phyloP scores from a whole-genome alignment of 306 rosid genomes.

The Quercus berberidifolia region DNA sequence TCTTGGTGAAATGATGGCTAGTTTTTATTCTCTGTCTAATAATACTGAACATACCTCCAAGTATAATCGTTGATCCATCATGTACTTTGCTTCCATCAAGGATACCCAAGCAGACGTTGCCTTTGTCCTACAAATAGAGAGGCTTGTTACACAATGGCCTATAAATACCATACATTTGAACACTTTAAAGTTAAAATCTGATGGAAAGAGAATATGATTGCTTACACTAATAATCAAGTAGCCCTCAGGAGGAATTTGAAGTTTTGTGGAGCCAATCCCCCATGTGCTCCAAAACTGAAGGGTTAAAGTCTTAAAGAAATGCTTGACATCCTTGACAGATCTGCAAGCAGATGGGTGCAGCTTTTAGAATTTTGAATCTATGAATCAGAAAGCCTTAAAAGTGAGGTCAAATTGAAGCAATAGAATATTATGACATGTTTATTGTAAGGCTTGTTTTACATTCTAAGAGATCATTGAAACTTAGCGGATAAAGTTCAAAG shows the following conservation, averaged over 20 bases:
- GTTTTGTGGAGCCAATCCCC: constrained; percentile 58
- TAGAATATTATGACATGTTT: background rate
- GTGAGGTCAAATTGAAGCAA: constrained; percentile 8
- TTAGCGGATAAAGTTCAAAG: background rate
- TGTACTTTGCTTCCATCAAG: constrained; percentile 68
- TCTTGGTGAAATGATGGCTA: background rate
- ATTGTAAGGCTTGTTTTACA: background rate
- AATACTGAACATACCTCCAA: constrained; percentile 57
- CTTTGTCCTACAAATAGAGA: constrained; percentile 51
- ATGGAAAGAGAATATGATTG: constrained; percentile 5
- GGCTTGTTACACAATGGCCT: constrained; percentile 5
- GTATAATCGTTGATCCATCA: constrained; percentile 68
- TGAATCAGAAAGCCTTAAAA: constrained; percentile 1
- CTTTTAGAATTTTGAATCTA: constrained; percentile 7
- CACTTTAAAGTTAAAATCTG: background rate
- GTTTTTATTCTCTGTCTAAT: background rate
- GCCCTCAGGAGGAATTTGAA: constrained; percentile 70
- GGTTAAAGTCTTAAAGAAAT: constrained; percentile 60
- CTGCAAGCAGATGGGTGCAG: constrained; percentile 36
- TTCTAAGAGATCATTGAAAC: background rate
- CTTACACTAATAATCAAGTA: constrained; percentile 66
- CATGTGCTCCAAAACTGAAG: constrained; percentile 69
- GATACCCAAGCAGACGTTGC: constrained; percentile 81
- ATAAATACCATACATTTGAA: constrained; percentile 10
- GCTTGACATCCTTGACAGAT: constrained; percentile 62